Evolutionary conservation across 73 alveolate genomes (phyloP).

Genomic region (Symbiodinium pilosum): DNA sequence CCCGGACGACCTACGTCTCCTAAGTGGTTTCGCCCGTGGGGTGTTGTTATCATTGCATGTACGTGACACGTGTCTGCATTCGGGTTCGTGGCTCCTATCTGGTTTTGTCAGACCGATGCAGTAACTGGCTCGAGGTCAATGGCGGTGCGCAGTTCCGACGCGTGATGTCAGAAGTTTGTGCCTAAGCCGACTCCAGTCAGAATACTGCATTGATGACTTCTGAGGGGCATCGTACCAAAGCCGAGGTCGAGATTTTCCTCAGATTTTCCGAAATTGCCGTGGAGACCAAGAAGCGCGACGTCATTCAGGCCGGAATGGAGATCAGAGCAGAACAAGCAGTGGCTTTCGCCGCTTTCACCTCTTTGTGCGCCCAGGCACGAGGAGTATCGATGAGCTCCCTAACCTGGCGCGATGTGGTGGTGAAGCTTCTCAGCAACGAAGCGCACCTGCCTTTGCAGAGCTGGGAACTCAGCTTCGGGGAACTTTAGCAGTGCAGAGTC

Average conservation of each 20-base stretch:
- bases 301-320: slow-evolving; percentile 48
- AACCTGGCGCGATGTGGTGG: slow-evolving; percentile 95
- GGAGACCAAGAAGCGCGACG: slow-evolving; percentile 93
- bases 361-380: slow-evolving; percentile 38
- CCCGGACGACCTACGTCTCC: neutral
- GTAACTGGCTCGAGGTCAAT: slow-evolving; percentile 82
- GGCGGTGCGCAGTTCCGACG: slow-evolving; percentile 95
- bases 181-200: neutral
- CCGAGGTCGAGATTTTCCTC: slow-evolving; percentile 77
- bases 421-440: slow-evolving; percentile 94
- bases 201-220: neutral
- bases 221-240: neutral
- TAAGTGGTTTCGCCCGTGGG: too few species aligned
- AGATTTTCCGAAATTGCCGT: slow-evolving; percentile 93
- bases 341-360: too few species aligned
- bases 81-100: neutral
- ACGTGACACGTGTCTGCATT: neutral
- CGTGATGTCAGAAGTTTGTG: slow-evolving; percentile 63
- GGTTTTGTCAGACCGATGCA: too few species aligned
- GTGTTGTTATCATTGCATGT: too few species aligned
- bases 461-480: neutral
- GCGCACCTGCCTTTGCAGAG: slow-evolving; percentile 92
- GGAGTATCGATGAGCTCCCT: slow-evolving; percentile 78
- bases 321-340: neutral
- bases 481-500: neutral